These are phyloP conservation scores for Nelumbo lutea DNA, from an alignment of 164 flowering plant species.

Conservation along the genomic window DNA sequence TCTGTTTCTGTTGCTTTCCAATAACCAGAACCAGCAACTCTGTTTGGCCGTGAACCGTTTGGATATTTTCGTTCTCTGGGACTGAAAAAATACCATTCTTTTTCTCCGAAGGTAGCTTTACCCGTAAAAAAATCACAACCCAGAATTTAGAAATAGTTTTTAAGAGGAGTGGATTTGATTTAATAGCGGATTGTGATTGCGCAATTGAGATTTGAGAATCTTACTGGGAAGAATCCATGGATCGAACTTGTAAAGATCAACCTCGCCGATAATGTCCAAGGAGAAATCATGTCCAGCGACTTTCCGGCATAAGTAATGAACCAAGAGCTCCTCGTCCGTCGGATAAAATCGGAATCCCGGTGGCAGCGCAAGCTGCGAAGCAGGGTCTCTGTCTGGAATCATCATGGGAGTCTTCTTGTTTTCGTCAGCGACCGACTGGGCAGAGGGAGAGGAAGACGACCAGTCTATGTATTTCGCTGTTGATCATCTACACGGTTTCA, in stretches of 20 bases:
- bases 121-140: conserved; percentile 28
- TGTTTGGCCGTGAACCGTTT: conserved; percentile 80
- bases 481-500: too few relatives aligned
- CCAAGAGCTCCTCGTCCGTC: conserved; percentile 35
- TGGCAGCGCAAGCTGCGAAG: conserved; percentile 24
- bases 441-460: not conserved
- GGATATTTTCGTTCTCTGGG: conserved; percentile 53
- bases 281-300: conserved; percentile 24
- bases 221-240: conserved; percentile 36
- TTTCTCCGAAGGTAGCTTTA: conserved; percentile 80
- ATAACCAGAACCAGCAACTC: conserved; percentile 90
- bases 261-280: conserved; percentile 26
- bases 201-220: not conserved
- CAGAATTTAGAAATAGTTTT: not conserved
- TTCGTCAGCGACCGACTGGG: too few relatives aligned
- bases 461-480: not conserved
- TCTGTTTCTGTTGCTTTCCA: conserved; percentile 97
- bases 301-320: conserved; percentile 29
- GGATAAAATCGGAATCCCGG: conserved; percentile 38
- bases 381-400: conserved; percentile 12
- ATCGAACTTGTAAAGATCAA: conserved; percentile 30
- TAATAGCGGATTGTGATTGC: too few relatives aligned
- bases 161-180: not conserved
- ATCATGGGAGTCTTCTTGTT: conserved; percentile 12
- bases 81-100: conserved; percentile 82